Evolutionary conservation across 257 asterid genomes (phyloP).

Genomic region (Plectranthus barbatus): DNA sequence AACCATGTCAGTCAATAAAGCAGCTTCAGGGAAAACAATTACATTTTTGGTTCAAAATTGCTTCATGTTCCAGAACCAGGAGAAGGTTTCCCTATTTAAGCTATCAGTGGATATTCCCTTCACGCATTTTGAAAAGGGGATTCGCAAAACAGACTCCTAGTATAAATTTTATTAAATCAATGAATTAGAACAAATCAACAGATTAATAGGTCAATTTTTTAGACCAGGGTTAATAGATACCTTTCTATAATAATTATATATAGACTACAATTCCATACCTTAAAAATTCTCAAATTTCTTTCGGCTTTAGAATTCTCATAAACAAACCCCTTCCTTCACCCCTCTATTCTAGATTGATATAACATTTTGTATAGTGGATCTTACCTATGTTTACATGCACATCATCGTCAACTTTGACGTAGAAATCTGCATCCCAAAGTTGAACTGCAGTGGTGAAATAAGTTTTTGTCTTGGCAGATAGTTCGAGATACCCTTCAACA

Average conservation of each 20-base stretch:
- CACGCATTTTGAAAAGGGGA: neutral
- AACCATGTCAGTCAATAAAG: neutral
- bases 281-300: no score
- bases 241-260: no score
- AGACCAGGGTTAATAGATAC: no score
- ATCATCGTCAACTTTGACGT: slow-evolving; percentile 88
- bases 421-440: slow-evolving; percentile 87
- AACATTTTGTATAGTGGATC: no score
- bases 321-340: no score
- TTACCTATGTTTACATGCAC: slow-evolving; percentile 86
- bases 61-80: neutral
- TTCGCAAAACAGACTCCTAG: neutral
- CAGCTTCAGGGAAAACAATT: neutral
- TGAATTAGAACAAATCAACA: neutral
- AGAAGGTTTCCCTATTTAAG: neutral
- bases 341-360: no score
- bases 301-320: no score
- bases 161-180: neutral
- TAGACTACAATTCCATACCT: no score
- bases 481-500: slow-evolving; percentile 88
- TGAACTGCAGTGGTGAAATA: slow-evolving; percentile 74
- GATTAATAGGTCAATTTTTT: no score
- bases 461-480: slow-evolving; percentile 79
- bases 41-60: neutral
- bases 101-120: neutral